phyloP scores from a whole-genome alignment of 1,139 yeast species.

The Sugiyamaella xylanicola region DNA sequence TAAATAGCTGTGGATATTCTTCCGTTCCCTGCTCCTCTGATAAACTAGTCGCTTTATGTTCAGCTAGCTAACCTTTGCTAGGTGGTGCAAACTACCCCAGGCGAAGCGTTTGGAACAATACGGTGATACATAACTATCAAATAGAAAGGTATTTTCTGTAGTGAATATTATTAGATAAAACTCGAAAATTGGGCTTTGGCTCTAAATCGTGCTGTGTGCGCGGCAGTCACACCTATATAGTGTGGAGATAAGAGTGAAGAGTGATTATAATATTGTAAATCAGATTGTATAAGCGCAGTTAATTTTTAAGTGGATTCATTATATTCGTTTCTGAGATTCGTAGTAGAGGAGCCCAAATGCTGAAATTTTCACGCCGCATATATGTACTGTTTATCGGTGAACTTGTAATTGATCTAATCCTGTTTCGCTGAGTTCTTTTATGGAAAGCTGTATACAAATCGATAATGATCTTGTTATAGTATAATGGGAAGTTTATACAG shows the following conservation, averaged over 20 bases:
- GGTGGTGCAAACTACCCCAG: constrained; percentile 21
- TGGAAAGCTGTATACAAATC: not conserved
- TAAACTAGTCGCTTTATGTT: constrained; percentile 27
- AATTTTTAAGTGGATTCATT: too few species aligned
- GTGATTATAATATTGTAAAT: too few species aligned
- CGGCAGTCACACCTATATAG: too few species aligned
- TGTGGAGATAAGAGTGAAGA: too few species aligned
- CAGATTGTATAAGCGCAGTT: too few species aligned
- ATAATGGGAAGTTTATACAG: not conserved
- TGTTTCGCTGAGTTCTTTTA: too few species aligned
- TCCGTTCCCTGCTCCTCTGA: constrained; percentile 41
- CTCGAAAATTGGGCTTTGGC: too few species aligned
- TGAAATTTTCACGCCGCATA: constrained; percentile 17
- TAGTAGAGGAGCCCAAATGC: not conserved
- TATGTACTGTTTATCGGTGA: not conserved
- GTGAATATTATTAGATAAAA: not conserved
- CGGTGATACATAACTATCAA: constrained; percentile 31
- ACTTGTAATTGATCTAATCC: too few species aligned
- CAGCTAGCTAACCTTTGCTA: constrained; percentile 31
- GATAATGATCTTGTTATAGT: not conserved
- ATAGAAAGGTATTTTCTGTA: not conserved
- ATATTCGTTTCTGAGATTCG: too few species aligned
- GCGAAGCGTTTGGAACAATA: constrained; percentile 32
- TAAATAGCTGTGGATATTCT: constrained; percentile 39
- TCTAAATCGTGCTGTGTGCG: too few species aligned